Evolutionary conservation across 2,329 filamentous ascomycete species (phyloP).

Genomic region (Malbranchea zuffiana): DNA sequence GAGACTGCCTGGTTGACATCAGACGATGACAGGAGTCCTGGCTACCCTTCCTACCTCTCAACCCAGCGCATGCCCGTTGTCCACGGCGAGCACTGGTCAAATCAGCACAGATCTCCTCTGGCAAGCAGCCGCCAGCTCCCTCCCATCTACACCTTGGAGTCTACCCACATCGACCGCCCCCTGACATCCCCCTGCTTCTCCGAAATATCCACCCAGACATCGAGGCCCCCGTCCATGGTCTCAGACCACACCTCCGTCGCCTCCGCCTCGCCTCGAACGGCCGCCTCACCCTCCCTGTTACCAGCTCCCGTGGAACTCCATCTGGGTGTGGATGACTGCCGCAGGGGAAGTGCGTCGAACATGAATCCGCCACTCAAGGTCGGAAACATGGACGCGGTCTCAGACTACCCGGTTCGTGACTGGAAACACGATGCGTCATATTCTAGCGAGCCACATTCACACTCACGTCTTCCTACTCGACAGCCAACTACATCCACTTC

Average conservation of each 20-base stretch:
- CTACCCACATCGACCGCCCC: conserved; percentile 29
- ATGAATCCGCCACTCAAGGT: conserved; percentile 12
- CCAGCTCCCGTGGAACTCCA: conserved; percentile 37
- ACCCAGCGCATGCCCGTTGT: too few species aligned
- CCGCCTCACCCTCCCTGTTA: conserved; percentile 33
- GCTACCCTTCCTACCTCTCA: background rate
- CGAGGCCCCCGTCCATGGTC: conserved; percentile 54
- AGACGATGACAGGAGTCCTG: too few species aligned
- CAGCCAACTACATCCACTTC: conserved; percentile 16
- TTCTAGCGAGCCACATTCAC: conserved; percentile 4
- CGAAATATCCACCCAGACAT: conserved; percentile 48
- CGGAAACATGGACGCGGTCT: background rate
- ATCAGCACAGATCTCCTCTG: too few species aligned
- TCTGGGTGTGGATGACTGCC: conserved; percentile 24
- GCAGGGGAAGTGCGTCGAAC: conserved; percentile 23
- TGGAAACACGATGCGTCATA: conserved; percentile 3
- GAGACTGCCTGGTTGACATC: conserved; percentile 7
- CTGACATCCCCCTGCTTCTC: conserved; percentile 56
- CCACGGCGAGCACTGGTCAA: too few species aligned
- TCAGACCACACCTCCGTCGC: conserved; percentile 58
- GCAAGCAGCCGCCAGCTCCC: too few species aligned
- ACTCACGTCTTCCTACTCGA: conserved; percentile 11
- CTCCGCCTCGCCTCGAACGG: conserved; percentile 46
- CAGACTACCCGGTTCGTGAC: background rate
- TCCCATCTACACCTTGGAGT: conserved; percentile 4